These are phyloP conservation scores for Lachancea quebecensis DNA, from an alignment of 805 yeast species.

Conservation along the genomic window DNA sequence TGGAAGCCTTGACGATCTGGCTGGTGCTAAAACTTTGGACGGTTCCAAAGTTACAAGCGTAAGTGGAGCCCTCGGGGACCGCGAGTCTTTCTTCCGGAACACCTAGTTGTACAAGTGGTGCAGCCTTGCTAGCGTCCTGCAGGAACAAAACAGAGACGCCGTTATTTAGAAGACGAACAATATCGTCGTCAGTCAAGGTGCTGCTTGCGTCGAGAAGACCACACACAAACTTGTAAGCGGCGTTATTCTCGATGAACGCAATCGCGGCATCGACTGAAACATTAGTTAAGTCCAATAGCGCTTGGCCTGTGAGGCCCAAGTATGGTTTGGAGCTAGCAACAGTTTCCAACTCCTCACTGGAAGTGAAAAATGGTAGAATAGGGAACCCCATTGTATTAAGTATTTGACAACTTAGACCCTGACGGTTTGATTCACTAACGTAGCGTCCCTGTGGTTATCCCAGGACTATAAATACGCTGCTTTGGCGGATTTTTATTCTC, in stretches of 20 bases:
- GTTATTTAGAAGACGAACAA: constrained; percentile 48
- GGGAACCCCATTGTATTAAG: constrained; percentile 33
- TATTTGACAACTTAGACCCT: no score
- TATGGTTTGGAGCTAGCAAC: constrained; percentile 16
- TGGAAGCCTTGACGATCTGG: constrained; percentile 9
- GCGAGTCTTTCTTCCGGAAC: constrained; percentile 46
- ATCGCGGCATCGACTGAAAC: constrained; percentile 14
- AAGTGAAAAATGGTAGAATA: constrained; percentile 31
- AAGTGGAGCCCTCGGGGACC: constrained; percentile 17
- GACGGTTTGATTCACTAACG: no score
- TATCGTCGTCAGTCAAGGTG: constrained; percentile 35
- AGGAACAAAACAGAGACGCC: constrained; percentile 50
- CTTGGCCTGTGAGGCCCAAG: constrained; percentile 23
- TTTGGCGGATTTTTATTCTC: no score
- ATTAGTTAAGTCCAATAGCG: constrained; percentile 22
- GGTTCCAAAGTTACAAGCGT: constrained; percentile 15
- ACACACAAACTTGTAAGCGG: constrained; percentile 21
- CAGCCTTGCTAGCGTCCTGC: constrained; percentile 21
- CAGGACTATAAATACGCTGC: no score
- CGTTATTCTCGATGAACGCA: constrained; percentile 10
- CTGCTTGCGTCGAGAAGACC: constrained; percentile 20
- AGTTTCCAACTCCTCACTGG: constrained; percentile 12
- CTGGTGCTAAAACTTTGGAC: constrained; percentile 11
- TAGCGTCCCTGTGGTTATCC: no score
- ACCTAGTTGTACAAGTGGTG: constrained; percentile 37